Conservation (phyloP, 768 basidiomycete species). For the Lactarius hatsudake region DNA sequence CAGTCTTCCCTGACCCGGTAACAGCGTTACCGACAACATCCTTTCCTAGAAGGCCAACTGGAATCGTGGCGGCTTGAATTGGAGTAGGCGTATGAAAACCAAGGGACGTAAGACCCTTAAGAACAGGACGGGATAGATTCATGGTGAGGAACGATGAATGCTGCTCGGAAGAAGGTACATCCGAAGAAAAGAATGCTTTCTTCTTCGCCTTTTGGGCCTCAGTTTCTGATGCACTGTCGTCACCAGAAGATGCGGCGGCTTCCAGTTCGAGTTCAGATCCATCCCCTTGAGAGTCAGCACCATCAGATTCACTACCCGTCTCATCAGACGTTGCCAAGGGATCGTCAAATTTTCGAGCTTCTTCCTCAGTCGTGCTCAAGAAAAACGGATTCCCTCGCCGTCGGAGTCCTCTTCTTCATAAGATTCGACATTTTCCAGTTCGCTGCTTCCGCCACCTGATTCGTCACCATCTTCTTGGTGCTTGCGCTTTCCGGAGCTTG, state of each 20-base stretch:
- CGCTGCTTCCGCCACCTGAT: background rate
- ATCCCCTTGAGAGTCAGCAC: conserved; percentile 31
- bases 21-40: conserved; percentile 95
- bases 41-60: conserved; percentile 89
- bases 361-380: conserved; percentile 41
- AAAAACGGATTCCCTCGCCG: conserved; percentile 30
- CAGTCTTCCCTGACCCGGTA: conserved; percentile 98
- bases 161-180: conserved; percentile 43
- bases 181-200: conserved; percentile 80
- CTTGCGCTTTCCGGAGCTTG: conserved; percentile 59
- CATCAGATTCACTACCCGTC: conserved; percentile 26
- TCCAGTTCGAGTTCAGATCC: conserved; percentile 29
- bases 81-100: conserved; percentile 87
- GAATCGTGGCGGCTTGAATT: conserved; percentile 92
- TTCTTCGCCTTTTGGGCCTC: conserved; percentile 66
- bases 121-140: conserved; percentile 92
- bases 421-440: background rate
- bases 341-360: conserved; percentile 32
- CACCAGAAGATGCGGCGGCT: conserved; percentile 52
- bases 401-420: conserved; percentile 34
- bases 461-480: conserved; percentile 34
- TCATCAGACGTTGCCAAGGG: conserved; percentile 23
- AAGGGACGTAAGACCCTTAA: conserved; percentile 84
- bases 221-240: conserved; percentile 60
- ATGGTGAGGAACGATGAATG: conserved; percentile 85